These are phyloP conservation scores for Eucalyptus curtisii DNA, from an alignment of 345 rosid genomes.

Conservation along the genomic window DNA sequence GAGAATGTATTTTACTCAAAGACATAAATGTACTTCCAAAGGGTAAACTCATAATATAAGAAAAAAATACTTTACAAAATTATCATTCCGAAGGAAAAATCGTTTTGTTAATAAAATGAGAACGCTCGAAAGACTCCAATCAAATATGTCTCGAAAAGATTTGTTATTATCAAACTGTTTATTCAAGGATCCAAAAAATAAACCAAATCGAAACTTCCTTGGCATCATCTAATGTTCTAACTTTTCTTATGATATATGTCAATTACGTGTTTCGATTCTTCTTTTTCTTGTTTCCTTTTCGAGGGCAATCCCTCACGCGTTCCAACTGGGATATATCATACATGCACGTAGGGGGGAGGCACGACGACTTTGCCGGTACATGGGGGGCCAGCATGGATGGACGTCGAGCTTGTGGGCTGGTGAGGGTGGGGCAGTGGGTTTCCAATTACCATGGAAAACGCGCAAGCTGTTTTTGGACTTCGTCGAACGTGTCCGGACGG, in stretches of 20 bases:
- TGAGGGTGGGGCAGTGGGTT: background rate
- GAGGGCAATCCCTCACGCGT: background rate
- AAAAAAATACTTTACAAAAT: background rate
- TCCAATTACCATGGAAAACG: background rate
- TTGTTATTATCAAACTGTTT: background rate
- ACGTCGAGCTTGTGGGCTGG: background rate
- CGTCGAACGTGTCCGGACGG: background rate
- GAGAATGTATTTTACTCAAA: background rate
- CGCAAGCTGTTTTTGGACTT: background rate
- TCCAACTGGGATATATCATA: background rate
- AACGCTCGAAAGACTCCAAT: fast-evolving
- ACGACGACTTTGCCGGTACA: too few species aligned
- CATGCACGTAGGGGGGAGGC: background rate
- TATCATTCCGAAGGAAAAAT: fast-evolving
- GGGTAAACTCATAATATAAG: fast-evolving
- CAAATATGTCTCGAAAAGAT: background rate
- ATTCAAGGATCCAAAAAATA: background rate
- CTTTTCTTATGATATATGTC: background rate
- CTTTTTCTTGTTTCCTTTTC: fast-evolving
- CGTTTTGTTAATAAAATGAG: background rate
- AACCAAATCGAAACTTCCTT: background rate
- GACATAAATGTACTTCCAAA: background rate
- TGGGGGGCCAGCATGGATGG: too few species aligned
- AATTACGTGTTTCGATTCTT: background rate
- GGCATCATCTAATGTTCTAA: background rate